Percentiles rank a stretch among this genome's conserved stretches.
Evolutionary conservation across 768 basidiomycete species (phyloP).

Genomic region (Flagelloscypha sp.): DNA sequence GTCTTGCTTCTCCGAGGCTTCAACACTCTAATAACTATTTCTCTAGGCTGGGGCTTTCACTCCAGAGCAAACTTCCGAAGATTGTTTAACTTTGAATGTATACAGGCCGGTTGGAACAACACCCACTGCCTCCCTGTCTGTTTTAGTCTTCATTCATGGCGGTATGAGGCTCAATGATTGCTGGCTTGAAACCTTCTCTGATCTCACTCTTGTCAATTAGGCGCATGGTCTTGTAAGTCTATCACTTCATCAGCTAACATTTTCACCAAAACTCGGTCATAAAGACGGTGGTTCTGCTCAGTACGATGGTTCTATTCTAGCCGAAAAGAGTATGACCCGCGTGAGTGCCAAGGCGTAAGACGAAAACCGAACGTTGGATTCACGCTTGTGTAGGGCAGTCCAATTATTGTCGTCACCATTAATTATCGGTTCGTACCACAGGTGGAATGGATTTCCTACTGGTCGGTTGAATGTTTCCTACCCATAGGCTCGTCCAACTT

Average conservation of each 20-base stretch:
- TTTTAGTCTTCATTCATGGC: conserved; percentile 3
- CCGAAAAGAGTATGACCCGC: conserved; percentile 2
- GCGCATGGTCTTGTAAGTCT: conserved; percentile 8
- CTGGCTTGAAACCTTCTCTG: neutral
- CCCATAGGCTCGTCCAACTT: conserved; percentile 41
- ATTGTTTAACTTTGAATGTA: conserved; percentile 34
- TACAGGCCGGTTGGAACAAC: conserved; percentile 25
- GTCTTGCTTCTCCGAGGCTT: neutral
- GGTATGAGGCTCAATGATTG: no score
- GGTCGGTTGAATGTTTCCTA: no score
- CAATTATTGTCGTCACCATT: conserved; percentile 33
- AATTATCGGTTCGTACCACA: no score
- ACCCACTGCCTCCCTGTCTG: conserved; percentile 12
- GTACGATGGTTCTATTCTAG: conserved; percentile 1
- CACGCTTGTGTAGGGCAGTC: conserved; percentile 29
- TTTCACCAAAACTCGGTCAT: neutral
- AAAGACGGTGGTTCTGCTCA: neutral
- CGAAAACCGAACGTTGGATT: neutral
- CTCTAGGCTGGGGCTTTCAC: neutral
- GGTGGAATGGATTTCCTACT: no score
- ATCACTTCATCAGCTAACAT: neutral
- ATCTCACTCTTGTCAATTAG: conserved; percentile 7
- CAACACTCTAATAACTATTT: neutral
- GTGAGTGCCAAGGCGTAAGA: neutral
- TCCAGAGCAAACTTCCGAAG: conserved; percentile 23